Evolutionary conservation across 2,329 filamentous ascomycete genomes (phyloP).

Genomic region (Ampelomyces quisqualis): DNA sequence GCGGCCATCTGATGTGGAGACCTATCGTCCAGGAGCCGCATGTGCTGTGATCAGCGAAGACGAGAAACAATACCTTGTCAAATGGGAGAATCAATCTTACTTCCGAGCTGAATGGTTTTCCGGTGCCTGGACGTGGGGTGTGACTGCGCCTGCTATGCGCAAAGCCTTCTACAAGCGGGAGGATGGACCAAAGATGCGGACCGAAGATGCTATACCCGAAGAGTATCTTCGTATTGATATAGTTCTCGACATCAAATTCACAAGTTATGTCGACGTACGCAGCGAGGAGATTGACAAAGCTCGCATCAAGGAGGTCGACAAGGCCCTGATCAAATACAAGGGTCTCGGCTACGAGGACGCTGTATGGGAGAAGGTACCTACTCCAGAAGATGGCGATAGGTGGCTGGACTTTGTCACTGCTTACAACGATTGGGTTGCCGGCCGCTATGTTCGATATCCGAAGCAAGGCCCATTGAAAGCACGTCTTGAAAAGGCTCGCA

Average conservation of each 20-base stretch:
- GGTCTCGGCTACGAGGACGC: constrained; percentile 87
- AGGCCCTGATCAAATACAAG: constrained; percentile 85
- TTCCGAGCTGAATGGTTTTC: constrained; percentile 83
- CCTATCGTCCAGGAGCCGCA: constrained; percentile 55
- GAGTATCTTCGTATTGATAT: constrained; percentile 85
- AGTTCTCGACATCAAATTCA: constrained; percentile 77
- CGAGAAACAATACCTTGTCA: constrained; percentile 88
- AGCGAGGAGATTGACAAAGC: constrained; percentile 69
- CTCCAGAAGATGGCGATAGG: constrained; percentile 61
- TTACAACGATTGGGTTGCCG: constrained; percentile 82
- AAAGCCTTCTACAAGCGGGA: constrained; percentile 74
- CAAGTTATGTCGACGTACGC: constrained; percentile 57
- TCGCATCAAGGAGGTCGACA: constrained; percentile 69
- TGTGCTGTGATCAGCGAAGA: constrained; percentile 66
- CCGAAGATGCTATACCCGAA: constrained; percentile 80
- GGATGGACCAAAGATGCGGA: constrained; percentile 66
- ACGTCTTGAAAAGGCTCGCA: constrained; percentile 68
- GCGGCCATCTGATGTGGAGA: constrained; percentile 66
- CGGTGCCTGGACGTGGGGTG: constrained; percentile 83
- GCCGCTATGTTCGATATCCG: constrained; percentile 69
- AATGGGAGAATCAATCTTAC: constrained; percentile 81
- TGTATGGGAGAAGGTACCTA: constrained; percentile 84
- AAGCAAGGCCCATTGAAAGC: constrained; percentile 59
- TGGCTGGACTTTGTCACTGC: constrained; percentile 81
- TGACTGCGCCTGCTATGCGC: constrained; percentile 64